Evolutionary conservation across 345 rosid genomes (phyloP), one percentile per base, ranked within the genome.

Genomic region (Moricandia moricandioides): DNA sequence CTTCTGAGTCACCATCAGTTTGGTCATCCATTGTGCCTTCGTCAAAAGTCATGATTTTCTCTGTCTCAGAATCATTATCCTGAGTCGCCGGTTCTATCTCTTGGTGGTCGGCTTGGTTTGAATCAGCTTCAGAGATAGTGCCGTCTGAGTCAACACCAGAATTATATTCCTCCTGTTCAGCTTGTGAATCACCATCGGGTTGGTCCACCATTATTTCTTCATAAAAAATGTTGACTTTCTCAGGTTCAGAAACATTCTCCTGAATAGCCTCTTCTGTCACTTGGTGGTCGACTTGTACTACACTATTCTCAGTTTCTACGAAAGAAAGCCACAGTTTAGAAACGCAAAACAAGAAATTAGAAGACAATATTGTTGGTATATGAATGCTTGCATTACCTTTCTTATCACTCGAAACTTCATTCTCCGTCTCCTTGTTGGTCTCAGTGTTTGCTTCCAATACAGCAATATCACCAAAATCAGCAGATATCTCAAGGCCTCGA

Each of bases 91-190:
- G 8, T n/a, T 47, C 52, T n/a, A 7, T 47, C 52, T 47, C 52
- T 6, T 47, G 52, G 8, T 47, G 24, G 24, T 49, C 73, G 9
- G 62, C 74, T 68, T 68, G 34, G 79, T 61, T 75, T 11, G 64
- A 68, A 49, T 75, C 79, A 61, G 57, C 79, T 37, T 68, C 79
- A 51, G 73, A 68, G 69, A 75, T 8, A 12, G 43, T 68, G 63
- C 27, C 68, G 5, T 75, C 69, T 13, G 62, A 59, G 45, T 68
- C 74, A 75, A 37, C 31, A 35, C 45, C 63, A 34, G 45, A 49
- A 37, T 60, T 2, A 37, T 60, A 4, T 68, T 67, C 72, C 13
- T 52, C 69, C 16, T 2, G 2, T 12, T 67, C 62, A 49, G 68
- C 43, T 67, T 74, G 73, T 24, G 73, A 59, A 47, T 67, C 67